These are phyloP conservation scores for Ogataea saltuana DNA, from an alignment of 805 yeast species.

Conservation along the genomic window DNA sequence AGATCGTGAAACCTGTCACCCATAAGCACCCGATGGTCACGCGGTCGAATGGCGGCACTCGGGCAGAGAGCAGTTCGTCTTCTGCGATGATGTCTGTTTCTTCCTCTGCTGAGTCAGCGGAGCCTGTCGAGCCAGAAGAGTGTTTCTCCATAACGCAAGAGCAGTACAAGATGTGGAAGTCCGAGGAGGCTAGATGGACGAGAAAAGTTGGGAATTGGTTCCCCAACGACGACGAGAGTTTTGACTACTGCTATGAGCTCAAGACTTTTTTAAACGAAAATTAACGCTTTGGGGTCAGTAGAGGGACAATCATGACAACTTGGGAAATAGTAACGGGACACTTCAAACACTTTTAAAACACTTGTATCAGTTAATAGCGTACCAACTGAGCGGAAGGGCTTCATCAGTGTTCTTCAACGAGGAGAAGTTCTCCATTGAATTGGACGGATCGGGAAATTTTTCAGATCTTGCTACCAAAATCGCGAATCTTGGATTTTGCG, in stretches of 20 bases:
- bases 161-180: slow-evolving; percentile 31
- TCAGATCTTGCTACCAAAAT: slow-evolving; percentile 6
- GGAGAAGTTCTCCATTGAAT: slow-evolving; percentile 10
- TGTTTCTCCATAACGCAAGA: slow-evolving; percentile 30
- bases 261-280: slow-evolving; percentile 33
- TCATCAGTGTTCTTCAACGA: not conserved
- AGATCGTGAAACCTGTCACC: slow-evolving; percentile 1
- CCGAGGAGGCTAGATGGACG: slow-evolving; percentile 37
- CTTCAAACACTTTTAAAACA: not conserved
- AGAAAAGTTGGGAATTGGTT: slow-evolving; percentile 41
- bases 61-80: not conserved
- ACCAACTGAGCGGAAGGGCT: too few species aligned
- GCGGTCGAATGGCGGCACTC: not conserved
- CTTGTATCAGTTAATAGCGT: too few species aligned
- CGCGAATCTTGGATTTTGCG: not conserved
- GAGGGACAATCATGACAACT: slow-evolving; percentile 27
- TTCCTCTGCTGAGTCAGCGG: not conserved
- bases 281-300: slow-evolving; percentile 6
- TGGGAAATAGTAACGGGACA: not conserved
- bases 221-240: slow-evolving; percentile 28
- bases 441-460: slow-evolving; percentile 19
- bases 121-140: slow-evolving; percentile 8
- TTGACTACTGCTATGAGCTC: slow-evolving; percentile 34
- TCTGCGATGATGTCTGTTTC: not conserved
- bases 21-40: not conserved